phyloP scores from a whole-genome alignment of 805 yeast species.

The Wickerhamiella kazuoi region DNA sequence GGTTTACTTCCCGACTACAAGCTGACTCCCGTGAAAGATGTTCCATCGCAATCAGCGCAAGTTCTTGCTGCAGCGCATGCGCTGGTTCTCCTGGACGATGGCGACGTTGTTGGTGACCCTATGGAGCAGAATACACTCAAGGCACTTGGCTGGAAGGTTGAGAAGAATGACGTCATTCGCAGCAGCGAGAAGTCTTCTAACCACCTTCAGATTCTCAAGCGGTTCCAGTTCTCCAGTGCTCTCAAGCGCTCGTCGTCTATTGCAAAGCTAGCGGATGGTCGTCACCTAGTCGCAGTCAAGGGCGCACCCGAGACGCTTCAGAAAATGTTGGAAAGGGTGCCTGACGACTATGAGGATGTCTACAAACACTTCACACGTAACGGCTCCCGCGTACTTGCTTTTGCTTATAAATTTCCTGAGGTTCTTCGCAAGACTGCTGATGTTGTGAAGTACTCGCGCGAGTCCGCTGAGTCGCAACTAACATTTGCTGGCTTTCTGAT shows the following conservation, averaged over 20 bases:
- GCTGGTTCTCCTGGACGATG: conserved; percentile 81
- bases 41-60: conserved; percentile 48
- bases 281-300: conserved; percentile 66
- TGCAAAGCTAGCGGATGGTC: conserved; percentile 35
- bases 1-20: conserved; percentile 45
- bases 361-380: conserved; percentile 84
- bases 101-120: conserved; percentile 96
- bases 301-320: conserved; percentile 97
- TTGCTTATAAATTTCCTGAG: conserved; percentile 53
- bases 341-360: conserved; percentile 63
- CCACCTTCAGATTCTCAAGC: conserved; percentile 60
- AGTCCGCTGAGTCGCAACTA: conserved; percentile 55
- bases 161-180: conserved; percentile 52
- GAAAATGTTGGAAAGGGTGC: conserved; percentile 52
- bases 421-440: conserved; percentile 25
- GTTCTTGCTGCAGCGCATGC: conserved; percentile 95
- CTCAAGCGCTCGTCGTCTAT: conserved; percentile 87
- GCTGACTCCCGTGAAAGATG: conserved; percentile 38
- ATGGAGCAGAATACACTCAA: conserved; percentile 94
- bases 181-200: conserved; percentile 26
- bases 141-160: conserved; percentile 73
- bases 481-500: conserved; percentile 83
- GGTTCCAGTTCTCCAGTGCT: conserved; percentile 94
- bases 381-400: conserved; percentile 92
- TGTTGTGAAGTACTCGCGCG: conserved; percentile 44